Evolutionary conservation across 164 flowering plant species (phyloP).

Genomic region (Nelumbo lutea): DNA sequence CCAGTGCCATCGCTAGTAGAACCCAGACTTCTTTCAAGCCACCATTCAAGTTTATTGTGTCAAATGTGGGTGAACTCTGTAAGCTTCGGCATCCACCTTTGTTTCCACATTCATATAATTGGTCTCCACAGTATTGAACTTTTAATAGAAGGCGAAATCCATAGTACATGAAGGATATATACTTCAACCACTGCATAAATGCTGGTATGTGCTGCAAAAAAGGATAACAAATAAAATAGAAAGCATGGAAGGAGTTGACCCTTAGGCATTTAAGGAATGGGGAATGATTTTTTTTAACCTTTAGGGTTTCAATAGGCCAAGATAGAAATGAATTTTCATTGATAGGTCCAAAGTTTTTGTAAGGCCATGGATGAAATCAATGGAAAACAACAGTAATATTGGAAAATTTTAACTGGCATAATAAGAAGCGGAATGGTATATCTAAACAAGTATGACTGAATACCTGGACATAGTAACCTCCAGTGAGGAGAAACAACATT

Average conservation of each 20-base stretch:
- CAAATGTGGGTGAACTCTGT: conserved; percentile 87
- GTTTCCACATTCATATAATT: conserved; percentile 72
- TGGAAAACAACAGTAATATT: too few species aligned
- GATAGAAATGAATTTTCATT: too few species aligned
- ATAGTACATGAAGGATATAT: conserved; percentile 74
- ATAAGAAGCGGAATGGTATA: not conserved
- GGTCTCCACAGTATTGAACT: conserved; percentile 83
- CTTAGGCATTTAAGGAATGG: too few species aligned
- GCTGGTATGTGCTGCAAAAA: conserved; percentile 88
- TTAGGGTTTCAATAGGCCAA: too few species aligned
- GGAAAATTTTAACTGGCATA: too few species aligned
- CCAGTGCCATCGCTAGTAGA: conserved; percentile 71
- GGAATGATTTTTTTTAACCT: too few species aligned
- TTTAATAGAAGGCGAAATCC: conserved; percentile 85
- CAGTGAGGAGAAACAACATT: too few species aligned
- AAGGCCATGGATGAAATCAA: too few species aligned
- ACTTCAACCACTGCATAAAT: conserved; percentile 92
- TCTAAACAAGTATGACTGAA: too few species aligned
- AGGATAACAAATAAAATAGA: not conserved
- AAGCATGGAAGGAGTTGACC: not conserved
- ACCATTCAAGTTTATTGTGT: conserved; percentile 68
- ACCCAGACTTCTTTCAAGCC: conserved; percentile 85
- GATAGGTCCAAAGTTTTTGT: too few species aligned
- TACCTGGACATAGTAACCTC: too few species aligned
- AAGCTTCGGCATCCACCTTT: conserved; percentile 61